Evolutionary conservation across 345 rosid genomes (phyloP), one percentile per base, ranked within the genome.

Genomic region (Lepidium africanum): DNA sequence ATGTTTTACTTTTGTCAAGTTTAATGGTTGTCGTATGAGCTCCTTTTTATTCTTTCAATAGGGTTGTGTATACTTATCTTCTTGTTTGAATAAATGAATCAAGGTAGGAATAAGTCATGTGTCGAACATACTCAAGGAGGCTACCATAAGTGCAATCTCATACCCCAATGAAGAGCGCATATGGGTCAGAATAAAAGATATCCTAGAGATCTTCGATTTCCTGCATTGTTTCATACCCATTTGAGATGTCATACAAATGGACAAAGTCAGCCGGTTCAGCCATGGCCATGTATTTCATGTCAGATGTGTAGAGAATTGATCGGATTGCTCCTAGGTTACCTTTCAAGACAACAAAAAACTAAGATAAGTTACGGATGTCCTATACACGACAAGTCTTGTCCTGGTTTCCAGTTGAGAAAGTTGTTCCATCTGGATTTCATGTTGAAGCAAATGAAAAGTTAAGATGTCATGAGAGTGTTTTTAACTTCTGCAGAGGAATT

Each of bases 221-320:
- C 76, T 87, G 96, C 80, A 85, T 89, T 54, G 74, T 46, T 53
- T 81, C 83, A 19, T 82, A 89, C 65, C 89, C 91, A 1, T 76
- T 80, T 40, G 78, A 71, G 45, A 74, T 84, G 62, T 89, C 89
- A 36, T 77, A 89, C 16, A 89, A 82, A 42, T 89, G 96, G 39
- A 89, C 93, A 63, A 87, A 89, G 65, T 89, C 96, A 0, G 93
- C 93, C 7, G 96, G 91, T 81, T 89, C 96, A 2, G 91, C 93
- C 77, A 81, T 80, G 10, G 96, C 96, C 93, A 87, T 79, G 76
- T 81, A 85, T 55, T 70, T 82, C 0, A 93, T 91, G 66, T 89
- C 93, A 0, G 88, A 80, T 7, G 89, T 80, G 78, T 83, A 89
- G 39, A 91, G 87, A 51, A 89, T 76, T 3, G 93, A 85, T 65